These are phyloP conservation scores for Musa balbisiana DNA, from an alignment of 202 grass and related monocot species.

Conservation along the genomic window DNA sequence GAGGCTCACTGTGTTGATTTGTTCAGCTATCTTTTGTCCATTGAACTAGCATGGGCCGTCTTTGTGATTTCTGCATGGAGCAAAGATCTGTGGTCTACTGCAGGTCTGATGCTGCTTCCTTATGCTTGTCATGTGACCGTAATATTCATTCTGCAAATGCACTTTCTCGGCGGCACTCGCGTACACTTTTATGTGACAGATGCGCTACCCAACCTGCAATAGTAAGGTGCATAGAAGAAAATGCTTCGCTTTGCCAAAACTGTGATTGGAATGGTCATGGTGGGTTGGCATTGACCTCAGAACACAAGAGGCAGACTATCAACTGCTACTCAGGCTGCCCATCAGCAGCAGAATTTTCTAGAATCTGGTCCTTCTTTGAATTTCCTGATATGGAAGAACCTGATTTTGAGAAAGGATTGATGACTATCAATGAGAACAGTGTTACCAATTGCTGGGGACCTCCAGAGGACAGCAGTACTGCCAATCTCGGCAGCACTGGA, in stretches of 20 bases:
- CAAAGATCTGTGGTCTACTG: constrained; percentile 89
- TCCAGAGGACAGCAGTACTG: constrained; percentile 28
- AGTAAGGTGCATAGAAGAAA: constrained; percentile 57
- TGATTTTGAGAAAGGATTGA: constrained; percentile 62
- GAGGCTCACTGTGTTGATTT: not conserved
- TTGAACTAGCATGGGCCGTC: constrained; percentile 40
- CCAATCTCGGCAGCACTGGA: constrained; percentile 34
- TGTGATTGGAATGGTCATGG: constrained; percentile 81
- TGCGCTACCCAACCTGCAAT: constrained; percentile 69
- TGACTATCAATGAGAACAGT: constrained; percentile 69
- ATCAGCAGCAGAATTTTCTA: constrained; percentile 81
- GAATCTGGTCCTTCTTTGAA: constrained; percentile 83
- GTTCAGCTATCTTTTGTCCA: not conserved
- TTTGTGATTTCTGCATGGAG: constrained; percentile 80
- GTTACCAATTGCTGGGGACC: constrained; percentile 40
- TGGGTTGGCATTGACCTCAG: constrained; percentile 28
- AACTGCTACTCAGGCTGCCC: constrained; percentile 94
- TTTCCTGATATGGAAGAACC: constrained; percentile 54
- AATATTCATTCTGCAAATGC: constrained; percentile 97
- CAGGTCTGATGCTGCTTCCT: constrained; percentile 69
- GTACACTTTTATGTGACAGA: constrained; percentile 77
- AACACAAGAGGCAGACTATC: constrained; percentile 73
- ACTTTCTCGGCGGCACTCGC: constrained; percentile 74
- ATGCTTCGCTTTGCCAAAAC: constrained; percentile 76
- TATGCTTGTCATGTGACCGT: constrained; percentile 90